Evolutionary conservation across 2,329 filamentous ascomycete species (phyloP), one percentile per base, ranked within the genome.

Genomic region (Aurifilum marmelostoma): DNA sequence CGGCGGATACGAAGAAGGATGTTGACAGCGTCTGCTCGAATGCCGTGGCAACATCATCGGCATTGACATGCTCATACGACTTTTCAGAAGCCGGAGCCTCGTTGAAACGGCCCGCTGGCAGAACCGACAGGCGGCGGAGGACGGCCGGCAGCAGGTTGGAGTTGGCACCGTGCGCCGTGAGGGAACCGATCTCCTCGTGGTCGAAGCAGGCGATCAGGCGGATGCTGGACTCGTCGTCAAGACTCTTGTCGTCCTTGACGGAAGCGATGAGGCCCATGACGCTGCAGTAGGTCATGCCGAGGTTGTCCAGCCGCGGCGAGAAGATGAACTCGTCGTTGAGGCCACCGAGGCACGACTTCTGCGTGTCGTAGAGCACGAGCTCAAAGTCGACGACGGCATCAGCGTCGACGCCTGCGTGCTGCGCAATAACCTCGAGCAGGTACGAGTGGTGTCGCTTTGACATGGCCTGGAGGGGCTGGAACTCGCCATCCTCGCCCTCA

Each of bases 141-240:
- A 98, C 90, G 32, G 93, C 88, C 1, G 96, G 95, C 24, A 99
- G 87, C 69, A 97, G 86, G 80, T 97, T 97, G 5, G 93, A 97
- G 81, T 97, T 90, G 24, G 96, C 96, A 71, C 96, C 96, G 77
- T 99, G 96, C 6, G 95, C 94, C 2, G 94, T 97, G 69, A 88
- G 90, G 71, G 93, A 97, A 66, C 96, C 96, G 76, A 99, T 96
- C 79, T 99, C 96, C 80, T 99, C 96, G 81, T 99, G 94, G 78
- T 99, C 96, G 79, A 99, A 99, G 80, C 95, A 92, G 47, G 94
- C 91, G 73, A 97, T 91, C n/a, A 99, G 84, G 60, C 96, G 93
- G 76, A 98, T 97, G 24, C 88, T 91, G 3, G 88, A 83, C 76
- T 97, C 95, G 29, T 91, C 81, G 58, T 93, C 88, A 37, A 98